phyloP scores from a whole-genome alignment of 352 stramenopile genomes.

The Phytophthora pini region DNA sequence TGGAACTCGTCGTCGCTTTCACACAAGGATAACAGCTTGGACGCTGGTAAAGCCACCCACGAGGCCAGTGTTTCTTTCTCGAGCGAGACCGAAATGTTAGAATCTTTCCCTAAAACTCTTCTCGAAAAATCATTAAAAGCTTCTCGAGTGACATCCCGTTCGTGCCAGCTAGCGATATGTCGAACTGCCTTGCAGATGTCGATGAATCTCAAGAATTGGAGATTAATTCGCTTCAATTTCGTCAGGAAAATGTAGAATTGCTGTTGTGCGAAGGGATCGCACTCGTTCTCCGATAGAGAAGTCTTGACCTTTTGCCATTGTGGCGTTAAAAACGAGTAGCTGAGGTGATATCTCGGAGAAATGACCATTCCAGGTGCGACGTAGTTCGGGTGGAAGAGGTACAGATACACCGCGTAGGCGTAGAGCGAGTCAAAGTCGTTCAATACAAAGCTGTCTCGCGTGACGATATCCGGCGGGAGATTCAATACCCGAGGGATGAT shows the following conservation, averaged over 20 bases:
- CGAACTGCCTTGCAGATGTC: constrained; percentile 57
- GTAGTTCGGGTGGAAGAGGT: constrained; percentile 71
- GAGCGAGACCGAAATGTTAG: constrained; percentile 68
- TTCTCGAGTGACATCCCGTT: constrained; percentile 51
- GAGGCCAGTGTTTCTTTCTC: constrained; percentile 76
- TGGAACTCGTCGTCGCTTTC: constrained; percentile 67
- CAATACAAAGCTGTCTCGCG: constrained; percentile 67
- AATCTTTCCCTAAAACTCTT: constrained; percentile 72
- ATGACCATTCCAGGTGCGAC: constrained; percentile 52
- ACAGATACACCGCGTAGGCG: constrained; percentile 66
- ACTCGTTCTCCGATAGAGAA: constrained; percentile 59
- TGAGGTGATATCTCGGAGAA: constrained; percentile 59
- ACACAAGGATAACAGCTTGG: constrained; percentile 64
- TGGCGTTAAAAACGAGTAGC: constrained; percentile 57
- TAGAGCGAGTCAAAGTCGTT: constrained; percentile 84
- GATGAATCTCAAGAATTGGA: constrained; percentile 65
- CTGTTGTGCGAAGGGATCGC: constrained; percentile 73
- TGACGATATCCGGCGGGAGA: constrained; percentile 71
- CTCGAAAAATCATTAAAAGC: constrained; percentile 74
- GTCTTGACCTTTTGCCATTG: constrained; percentile 79
- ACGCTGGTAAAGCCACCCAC: constrained; percentile 54
- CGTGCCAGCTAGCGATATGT: constrained; percentile 63
- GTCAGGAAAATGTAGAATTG: constrained; percentile 78
- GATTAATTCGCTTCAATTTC: constrained; percentile 70
- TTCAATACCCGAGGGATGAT: constrained; percentile 55